Evolutionary conservation across 1,139 yeast genomes (phyloP).

Genomic region (Suhomyces atakaporum): DNA sequence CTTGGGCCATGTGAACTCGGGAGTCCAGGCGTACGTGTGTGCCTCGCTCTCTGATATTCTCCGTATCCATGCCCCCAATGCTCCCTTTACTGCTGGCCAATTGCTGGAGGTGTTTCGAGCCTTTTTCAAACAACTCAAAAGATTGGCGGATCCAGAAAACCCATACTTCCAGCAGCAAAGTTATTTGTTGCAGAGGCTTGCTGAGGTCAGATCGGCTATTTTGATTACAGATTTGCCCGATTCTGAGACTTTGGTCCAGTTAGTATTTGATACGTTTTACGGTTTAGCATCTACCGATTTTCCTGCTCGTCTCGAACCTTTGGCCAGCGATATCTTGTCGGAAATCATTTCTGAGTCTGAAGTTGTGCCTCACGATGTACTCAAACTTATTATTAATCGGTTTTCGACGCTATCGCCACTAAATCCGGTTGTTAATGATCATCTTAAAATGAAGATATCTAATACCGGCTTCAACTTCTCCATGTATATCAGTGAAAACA

Average conservation of each 20-base stretch:
- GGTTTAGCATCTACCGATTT: conserved; percentile 44
- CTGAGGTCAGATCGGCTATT: conserved; percentile 80
- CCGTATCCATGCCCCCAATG: conserved; percentile 85
- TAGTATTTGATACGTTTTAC: conserved; percentile 65
- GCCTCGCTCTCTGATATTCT: conserved; percentile 78
- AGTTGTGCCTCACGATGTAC: conserved; percentile 60
- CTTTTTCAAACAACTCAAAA: conserved; percentile 63
- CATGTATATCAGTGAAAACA: conserved; percentile 65
- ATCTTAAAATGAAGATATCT: too few relatives aligned
- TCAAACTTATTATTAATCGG: conserved; percentile 62
- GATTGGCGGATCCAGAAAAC: conserved; percentile 58
- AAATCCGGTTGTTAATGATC: conserved; percentile 17
- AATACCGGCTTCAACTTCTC: conserved; percentile 71
- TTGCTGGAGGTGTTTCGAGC: conserved; percentile 63
- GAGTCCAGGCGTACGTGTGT: conserved; percentile 71
- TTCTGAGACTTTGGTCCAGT: conserved; percentile 54
- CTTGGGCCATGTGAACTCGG: conserved; percentile 60
- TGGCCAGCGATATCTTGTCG: conserved; percentile 67
- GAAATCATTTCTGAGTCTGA: conserved; percentile 80
- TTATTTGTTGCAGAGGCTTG: conserved; percentile 65
- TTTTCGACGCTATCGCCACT: conserved; percentile 29
- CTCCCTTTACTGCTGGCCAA: conserved; percentile 74
- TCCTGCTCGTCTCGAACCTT: conserved; percentile 52
- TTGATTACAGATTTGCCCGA: conserved; percentile 75
- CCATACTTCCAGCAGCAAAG: conserved; percentile 68